phyloP scores from a whole-genome alignment of 768 basidiomycete species.

The Pisolithus sp. region DNA sequence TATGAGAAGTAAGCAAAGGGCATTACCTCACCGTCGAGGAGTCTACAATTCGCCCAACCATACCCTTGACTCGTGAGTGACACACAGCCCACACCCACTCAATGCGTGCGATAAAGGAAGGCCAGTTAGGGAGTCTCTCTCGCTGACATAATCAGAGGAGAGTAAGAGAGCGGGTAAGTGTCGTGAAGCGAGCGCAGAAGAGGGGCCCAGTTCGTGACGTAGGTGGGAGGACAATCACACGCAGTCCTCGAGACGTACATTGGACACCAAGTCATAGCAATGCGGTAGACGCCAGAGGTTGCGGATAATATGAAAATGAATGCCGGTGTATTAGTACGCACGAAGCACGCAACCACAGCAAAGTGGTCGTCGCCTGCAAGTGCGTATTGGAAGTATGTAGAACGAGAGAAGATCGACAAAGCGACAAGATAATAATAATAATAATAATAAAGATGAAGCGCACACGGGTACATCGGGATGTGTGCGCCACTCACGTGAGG shows the following conservation, averaged over 20 bases:
- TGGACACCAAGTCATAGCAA: constrained; percentile 19
- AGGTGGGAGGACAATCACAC: background rate
- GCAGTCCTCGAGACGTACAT: constrained; percentile 1
- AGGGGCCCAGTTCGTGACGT: constrained; percentile 31
- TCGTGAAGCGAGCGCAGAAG: constrained; percentile 39
- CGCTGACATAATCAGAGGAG: constrained; percentile 10
- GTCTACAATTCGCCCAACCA: background rate
- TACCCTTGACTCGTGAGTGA: background rate
- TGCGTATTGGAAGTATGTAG: constrained; percentile 47
- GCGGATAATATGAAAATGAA: constrained; percentile 31
- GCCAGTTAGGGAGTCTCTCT: constrained; percentile 18
- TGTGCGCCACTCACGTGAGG: constrained; percentile 44
- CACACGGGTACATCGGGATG: constrained; percentile 48
- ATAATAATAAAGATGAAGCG: constrained; percentile 39
- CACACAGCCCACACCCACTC: constrained; percentile 25
- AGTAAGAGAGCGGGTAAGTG: constrained; percentile 5
- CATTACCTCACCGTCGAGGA: background rate
- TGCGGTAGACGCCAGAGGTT: constrained; percentile 14
- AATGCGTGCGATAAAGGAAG: constrained; percentile 24
- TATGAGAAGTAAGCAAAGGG: background rate
- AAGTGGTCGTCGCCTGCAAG: constrained; percentile 80
- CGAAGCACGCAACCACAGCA: constrained; percentile 74
- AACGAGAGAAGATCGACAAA: constrained; percentile 39
- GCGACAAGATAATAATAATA: constrained; percentile 32
- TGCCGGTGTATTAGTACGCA: constrained; percentile 69